Evolutionary conservation across 306 rosid species (phyloP), one percentile per base, ranked within the genome.

Genomic region (Casuarina cunninghamiana): DNA sequence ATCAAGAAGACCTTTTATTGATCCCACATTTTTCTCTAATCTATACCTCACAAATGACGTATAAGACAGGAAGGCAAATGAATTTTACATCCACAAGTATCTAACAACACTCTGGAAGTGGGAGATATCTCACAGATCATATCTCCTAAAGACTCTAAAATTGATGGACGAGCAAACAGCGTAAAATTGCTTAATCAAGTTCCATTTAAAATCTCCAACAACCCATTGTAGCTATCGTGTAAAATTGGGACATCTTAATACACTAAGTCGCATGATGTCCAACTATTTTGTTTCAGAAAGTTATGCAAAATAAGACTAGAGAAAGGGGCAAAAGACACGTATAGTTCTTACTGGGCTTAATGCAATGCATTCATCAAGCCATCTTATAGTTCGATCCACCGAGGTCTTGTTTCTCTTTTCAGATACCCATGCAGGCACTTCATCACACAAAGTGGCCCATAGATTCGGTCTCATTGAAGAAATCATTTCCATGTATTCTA

Each of bases 391-490:
- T 77, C 99, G 89, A 85, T 95, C 97, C 66, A 93, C 97, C 0
- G 99, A 91, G 77, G 88, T 84, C 78, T 16, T 87, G 88, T 91
- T 92, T 85, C 99, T 93, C 87, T 93, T 91, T 43, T 83, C 82
- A 26, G 92, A 76, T 46, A 90, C 99, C 97, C 97, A 92, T 39
- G 93, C 85, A 63, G 99, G 97, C 43, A 93, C 97, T 79, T 95
- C 99, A 76, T 95, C 97, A 41, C 97, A 93, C 93, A 95, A 86
- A 83, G 93, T 67, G 16, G 84, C 92, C 99, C 99, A 95, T 67
- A 91, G 74, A 66, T 93, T 86, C 16, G 97, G 97, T 81, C 74
- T 87, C 90, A 95, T 80, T 81, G 80, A 82, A 62, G 89, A 86
- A 75, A 95, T 91, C 90, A 92, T 81, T 71, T 91, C 94, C 75